Base-by-base conservation (phyloP, 495 filamentous ascomycete species). In the Oidiodendron maius region DNA sequence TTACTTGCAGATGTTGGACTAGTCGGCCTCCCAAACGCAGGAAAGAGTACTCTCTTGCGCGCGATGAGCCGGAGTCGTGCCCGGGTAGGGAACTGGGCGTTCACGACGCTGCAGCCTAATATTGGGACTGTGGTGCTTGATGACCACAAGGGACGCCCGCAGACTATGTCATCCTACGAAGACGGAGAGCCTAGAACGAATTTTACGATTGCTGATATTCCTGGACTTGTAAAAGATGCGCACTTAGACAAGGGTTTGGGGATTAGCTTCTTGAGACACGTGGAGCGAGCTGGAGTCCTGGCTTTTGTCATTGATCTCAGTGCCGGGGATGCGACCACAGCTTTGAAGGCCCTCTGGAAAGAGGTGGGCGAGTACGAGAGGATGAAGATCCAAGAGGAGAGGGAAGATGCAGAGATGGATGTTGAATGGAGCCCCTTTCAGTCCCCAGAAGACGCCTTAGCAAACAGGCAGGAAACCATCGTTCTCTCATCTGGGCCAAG, bases 171-270 rank as follows among this genome's bases (percentile, higher is more conserved):
- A 0, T 28, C 36, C 3, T 61, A 59, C 35, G 46, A 56, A 26
- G 62, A 68, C 26, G 61, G 64, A 5, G 70, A 77, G 36, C 67
- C 64, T 3, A 72, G 89, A 10, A 88, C 84, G 0, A 77, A 83
- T 25, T 95, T 97, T 63, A 95, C 90, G 5, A 85, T 98, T 50
- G 93, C 93, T 4, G 93, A 98, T 63, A 97, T 98, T 50, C 93
- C 93, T 10, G 93, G 93, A 9, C 68, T 98, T 40, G 85, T 98
- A 47, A 77, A 88, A 57, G 87, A 86, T 57, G 93, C 93, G 1
- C 91, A 97, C 68, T 73, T 95, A 4, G 91, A 97, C 66, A 86
- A 87, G 51, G 93, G 93, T 1, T 76, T 98, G 9, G 93, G 93
- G 0, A 81, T 95, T 15, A 89, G 85, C 18, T 98, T 98, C 59